Conservation (phyloP, 163 green algal genomes). For the Volvox carteri region DNA sequence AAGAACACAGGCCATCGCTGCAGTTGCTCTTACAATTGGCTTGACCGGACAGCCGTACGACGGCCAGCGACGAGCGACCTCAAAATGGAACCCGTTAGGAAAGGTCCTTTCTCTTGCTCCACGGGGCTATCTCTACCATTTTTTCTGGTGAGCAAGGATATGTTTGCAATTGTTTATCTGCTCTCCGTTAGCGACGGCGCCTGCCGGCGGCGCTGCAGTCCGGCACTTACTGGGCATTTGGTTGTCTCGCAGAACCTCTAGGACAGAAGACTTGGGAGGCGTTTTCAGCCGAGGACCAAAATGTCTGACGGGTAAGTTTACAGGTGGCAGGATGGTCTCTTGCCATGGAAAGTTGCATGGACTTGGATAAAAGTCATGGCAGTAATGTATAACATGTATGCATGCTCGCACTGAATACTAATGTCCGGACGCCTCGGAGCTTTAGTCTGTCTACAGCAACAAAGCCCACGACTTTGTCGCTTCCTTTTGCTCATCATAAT, state of each 20-base stretch:
- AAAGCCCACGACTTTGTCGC: no score
- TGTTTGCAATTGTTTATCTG: not conserved
- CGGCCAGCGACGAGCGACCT: no score
- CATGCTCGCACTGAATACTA: no score
- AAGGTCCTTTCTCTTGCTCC: conserved; percentile 26
- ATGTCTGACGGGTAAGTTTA: conserved; percentile 69
- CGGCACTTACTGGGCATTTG: not conserved
- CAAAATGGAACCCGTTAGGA: no score
- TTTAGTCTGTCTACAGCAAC: no score
- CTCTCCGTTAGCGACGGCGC: not conserved
- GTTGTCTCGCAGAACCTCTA: conserved; percentile 58
- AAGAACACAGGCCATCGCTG: not conserved
- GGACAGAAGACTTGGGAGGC: conserved; percentile 70
- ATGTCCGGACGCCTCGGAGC: no score
- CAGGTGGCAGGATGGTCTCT: no score
- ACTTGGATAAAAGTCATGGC: no score
- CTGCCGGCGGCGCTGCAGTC: not conserved
- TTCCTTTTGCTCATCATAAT: no score
- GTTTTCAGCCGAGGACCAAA: conserved; percentile 68
- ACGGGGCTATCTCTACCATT: conserved; percentile 7
- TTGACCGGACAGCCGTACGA: no score
- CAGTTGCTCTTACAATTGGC: not conserved
- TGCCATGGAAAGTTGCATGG: no score
- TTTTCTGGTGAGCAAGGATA: conserved; percentile 17
- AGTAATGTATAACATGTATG: no score